Evolutionary conservation across 2,329 filamentous ascomycete genomes (phyloP).

Genomic region (Leptographium wingfieldii): DNA sequence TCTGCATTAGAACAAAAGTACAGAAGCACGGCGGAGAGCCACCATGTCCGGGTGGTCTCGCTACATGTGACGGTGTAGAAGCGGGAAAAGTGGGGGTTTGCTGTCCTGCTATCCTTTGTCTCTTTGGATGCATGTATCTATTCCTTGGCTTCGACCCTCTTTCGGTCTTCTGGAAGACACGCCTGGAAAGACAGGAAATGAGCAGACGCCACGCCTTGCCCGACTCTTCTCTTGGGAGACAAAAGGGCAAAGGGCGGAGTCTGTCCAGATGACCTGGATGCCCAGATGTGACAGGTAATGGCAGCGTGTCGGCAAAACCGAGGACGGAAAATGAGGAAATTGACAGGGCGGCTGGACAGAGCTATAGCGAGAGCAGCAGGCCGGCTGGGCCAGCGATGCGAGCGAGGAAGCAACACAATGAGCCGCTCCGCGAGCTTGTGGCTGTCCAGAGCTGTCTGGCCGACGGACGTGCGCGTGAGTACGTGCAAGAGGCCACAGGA

Average conservation of each 20-base stretch:
- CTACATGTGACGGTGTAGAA: neutral
- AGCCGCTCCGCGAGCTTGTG: too few species aligned
- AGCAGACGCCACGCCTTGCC: neutral
- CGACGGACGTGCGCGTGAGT: neutral
- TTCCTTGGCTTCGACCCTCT: neutral
- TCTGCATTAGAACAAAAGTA: neutral
- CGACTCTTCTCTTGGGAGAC: neutral
- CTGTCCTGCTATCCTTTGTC: neutral
- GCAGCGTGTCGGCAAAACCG: neutral
- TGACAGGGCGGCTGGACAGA: neutral
- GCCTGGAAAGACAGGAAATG: neutral
- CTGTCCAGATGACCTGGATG: neutral
- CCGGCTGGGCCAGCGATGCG: too few species aligned
- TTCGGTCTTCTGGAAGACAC: neutral
- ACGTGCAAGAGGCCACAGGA: neutral
- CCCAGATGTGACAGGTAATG: slow-evolving; percentile 7
- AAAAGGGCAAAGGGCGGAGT: neutral
- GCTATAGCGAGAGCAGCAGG: too few species aligned
- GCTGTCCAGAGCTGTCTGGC: too few species aligned
- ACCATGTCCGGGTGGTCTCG: neutral
- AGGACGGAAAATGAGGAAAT: neutral
- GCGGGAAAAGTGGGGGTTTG: neutral
- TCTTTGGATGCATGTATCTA: neutral
- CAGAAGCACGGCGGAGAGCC: neutral
- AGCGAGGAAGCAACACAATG: too few species aligned